Percentiles rank a stretch among this genome's conserved stretches.
Evolutionary conservation across 2,329 filamentous ascomycete genomes (phyloP).

Genomic region (Hymenoscyphus linearis): DNA sequence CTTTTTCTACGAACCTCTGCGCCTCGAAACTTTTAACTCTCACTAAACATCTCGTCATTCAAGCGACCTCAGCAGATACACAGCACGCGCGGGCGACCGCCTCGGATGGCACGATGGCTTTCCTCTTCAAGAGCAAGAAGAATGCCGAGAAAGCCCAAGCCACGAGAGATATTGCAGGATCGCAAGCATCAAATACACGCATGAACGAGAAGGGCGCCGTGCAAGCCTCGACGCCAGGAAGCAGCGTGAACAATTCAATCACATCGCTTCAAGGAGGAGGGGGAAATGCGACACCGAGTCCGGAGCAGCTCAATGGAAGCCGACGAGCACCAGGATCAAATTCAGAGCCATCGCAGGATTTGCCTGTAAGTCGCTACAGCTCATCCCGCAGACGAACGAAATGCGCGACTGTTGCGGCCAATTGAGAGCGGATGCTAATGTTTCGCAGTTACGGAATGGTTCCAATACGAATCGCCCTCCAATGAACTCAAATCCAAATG

Average conservation of each 20-base stretch:
- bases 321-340: constrained; percentile 45
- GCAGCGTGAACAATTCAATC: constrained; percentile 44
- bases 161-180: constrained; percentile 27
- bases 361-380: constrained; percentile 34
- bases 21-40: constrained; percentile 4
- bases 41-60: neutral
- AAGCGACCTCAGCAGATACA: constrained; percentile 14
- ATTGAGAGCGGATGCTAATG: constrained; percentile 1
- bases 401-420: neutral
- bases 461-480: constrained; percentile 30
- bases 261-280: constrained; percentile 55
- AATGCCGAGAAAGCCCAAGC: constrained; percentile 57
- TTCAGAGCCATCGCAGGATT: constrained; percentile 31
- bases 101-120: constrained; percentile 57
- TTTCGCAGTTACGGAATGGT: constrained; percentile 49
- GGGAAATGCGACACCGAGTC: constrained; percentile 28
- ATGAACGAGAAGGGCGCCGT: constrained; percentile 49
- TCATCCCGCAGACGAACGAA: neutral
- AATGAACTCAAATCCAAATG: constrained; percentile 52
- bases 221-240: constrained; percentile 66
- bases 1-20: constrained; percentile 7
- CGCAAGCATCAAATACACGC: constrained; percentile 41
- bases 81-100: constrained; percentile 24
- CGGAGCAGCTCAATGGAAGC: constrained; percentile 43
- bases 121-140: constrained; percentile 80